A percentile compares a stretch with the other conserved stretches of the same genome.
phyloP scores from a whole-genome alignment of 2,329 filamentous ascomycete genomes.

The Arthrobotrys iridis region DNA sequence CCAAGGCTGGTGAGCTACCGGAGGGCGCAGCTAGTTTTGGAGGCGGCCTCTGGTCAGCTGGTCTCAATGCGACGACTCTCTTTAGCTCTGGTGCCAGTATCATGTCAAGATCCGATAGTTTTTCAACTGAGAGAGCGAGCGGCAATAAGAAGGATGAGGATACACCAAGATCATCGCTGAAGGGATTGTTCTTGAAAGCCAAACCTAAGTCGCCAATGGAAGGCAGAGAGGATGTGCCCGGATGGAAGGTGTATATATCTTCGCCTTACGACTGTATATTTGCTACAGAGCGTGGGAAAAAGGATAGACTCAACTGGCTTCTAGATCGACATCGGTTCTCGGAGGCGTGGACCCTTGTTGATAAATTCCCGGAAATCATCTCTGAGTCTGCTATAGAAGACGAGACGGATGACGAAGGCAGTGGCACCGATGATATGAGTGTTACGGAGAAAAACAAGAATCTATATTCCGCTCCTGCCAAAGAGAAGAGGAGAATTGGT shows the following conservation, averaged over 20 bases:
- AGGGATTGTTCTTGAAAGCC: constrained; percentile 38
- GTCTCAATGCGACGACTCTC: constrained; percentile 83
- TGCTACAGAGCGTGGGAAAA: constrained; percentile 83
- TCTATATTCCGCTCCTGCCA: constrained; percentile 75
- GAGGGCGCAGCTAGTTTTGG: constrained; percentile 69
- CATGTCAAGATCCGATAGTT: constrained; percentile 57
- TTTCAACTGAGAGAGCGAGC: constrained; percentile 34
- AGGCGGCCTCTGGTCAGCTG: constrained; percentile 87
- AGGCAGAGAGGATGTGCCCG: constrained; percentile 62
- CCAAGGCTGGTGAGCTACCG: constrained; percentile 69
- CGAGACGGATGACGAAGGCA: constrained; percentile 71
- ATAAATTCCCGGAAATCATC: constrained; percentile 83
- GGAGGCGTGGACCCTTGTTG: constrained; percentile 86
- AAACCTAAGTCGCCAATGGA: constrained; percentile 59
- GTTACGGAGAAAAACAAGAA: constrained; percentile 54
- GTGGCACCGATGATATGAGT: constrained; percentile 66
- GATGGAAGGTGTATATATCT: constrained; percentile 89
- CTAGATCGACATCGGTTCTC: constrained; percentile 82
- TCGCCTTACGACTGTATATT: constrained; percentile 97
- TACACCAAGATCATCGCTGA: constrained; percentile 46
- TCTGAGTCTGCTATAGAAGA: constrained; percentile 59
- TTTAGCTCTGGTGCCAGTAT: constrained; percentile 89
- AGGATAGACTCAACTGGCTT: constrained; percentile 87
- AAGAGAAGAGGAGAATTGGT: constrained; percentile 88
- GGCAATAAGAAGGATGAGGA: constrained; percentile 35